Evolutionary conservation across 305 asterid genomes (phyloP).

Genomic region (Fraxinus albicans): DNA sequence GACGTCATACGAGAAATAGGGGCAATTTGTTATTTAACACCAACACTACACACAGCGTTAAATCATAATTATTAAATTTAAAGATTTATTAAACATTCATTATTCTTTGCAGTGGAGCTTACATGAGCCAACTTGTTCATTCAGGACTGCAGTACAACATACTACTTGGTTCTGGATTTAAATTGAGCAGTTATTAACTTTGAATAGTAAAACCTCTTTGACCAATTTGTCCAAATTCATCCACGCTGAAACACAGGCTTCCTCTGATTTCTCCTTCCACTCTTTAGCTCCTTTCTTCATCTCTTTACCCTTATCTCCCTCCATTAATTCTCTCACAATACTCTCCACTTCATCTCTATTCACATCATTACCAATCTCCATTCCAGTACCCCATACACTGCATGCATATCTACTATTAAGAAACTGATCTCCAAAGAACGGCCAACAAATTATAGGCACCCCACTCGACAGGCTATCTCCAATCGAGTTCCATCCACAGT

Average conservation of each 20-base stretch:
- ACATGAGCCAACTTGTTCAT: neutral
- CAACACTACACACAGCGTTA: no score
- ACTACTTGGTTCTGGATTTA: no score
- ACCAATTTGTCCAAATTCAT: neutral
- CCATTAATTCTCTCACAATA: slow-evolving; percentile 37
- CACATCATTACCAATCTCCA: slow-evolving; percentile 38
- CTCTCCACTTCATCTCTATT: slow-evolving; percentile 36
- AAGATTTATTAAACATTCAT: neutral
- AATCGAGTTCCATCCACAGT: slow-evolving; percentile 39
- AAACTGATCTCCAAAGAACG: slow-evolving; percentile 36
- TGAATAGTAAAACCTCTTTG: neutral
- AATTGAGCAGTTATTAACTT: no score
- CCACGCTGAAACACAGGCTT: neutral
- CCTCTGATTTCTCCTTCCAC: slow-evolving; percentile 25
- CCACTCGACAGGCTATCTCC: slow-evolving; percentile 31
- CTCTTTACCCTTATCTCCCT: slow-evolving; percentile 25
- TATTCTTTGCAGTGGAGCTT: no score
- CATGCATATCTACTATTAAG: slow-evolving; percentile 35
- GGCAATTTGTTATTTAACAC: no score
- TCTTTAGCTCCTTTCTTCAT: slow-evolving; percentile 31
- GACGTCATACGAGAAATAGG: no score
- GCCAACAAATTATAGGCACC: slow-evolving; percentile 42
- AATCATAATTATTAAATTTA: no score
- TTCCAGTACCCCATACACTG: slow-evolving; percentile 30
- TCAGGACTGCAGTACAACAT: no score